Conservation (phyloP, 2,329 filamentous ascomycete species). For the Neonectria ditissima region DNA sequence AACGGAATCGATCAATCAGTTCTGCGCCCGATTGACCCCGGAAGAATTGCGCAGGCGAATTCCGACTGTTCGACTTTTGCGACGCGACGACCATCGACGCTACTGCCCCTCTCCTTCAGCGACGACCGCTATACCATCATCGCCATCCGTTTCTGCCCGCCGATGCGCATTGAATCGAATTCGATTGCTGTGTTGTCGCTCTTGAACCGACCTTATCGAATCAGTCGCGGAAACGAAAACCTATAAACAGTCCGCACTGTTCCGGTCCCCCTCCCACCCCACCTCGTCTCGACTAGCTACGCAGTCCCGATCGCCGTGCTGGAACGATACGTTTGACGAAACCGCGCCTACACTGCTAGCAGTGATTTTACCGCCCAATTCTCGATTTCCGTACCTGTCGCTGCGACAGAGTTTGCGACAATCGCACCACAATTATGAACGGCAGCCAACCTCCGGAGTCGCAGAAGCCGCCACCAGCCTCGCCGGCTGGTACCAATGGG, state of each 20-base stretch:
- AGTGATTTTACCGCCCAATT: slow-evolving; percentile 16
- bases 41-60: slow-evolving; percentile 36
- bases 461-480: slow-evolving; percentile 47
- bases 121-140: slow-evolving; percentile 22
- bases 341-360: slow-evolving; percentile 16
- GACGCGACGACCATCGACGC: slow-evolving; percentile 34
- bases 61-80: slow-evolving; percentile 38
- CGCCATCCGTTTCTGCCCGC: slow-evolving; percentile 4
- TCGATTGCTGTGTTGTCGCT: not conserved
- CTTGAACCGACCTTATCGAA: slow-evolving; percentile 15
- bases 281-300: slow-evolving; percentile 29
- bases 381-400: slow-evolving; percentile 12
- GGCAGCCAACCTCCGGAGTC: slow-evolving; percentile 46
- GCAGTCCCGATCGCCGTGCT: slow-evolving; percentile 12
- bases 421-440: slow-evolving; percentile 40
- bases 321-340: slow-evolving; percentile 25
- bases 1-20: slow-evolving; percentile 31
- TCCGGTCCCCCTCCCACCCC: slow-evolving; percentile 35
- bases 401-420: slow-evolving; percentile 24
- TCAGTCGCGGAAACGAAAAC: slow-evolving; percentile 32
- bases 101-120: slow-evolving; percentile 28
- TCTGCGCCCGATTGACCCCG: slow-evolving; percentile 29
- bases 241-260: slow-evolving; percentile 32
- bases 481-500: slow-evolving; percentile 46
- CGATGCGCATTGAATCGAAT: slow-evolving; percentile 6